phyloP scores from a whole-genome alignment of 441 rosid genomes.

The Heliophila coronopifolia region DNA sequence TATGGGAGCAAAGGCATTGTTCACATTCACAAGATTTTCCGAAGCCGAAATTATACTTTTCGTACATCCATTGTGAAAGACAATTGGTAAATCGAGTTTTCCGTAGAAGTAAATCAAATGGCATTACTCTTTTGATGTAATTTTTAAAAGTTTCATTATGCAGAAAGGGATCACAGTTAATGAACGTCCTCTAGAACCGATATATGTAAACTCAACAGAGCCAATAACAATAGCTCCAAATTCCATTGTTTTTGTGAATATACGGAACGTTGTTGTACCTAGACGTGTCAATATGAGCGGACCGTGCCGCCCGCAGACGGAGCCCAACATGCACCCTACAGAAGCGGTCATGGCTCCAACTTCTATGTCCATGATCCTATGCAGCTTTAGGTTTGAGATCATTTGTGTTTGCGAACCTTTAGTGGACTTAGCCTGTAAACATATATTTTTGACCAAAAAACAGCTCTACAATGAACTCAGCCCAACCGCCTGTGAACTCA shows the following conservation, averaged over 20 bases:
- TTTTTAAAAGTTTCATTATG: slow-evolving; percentile 18
- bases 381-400: no score
- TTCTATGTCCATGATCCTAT: no score
- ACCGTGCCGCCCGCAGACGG: no score
- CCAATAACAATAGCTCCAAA: slow-evolving; percentile 56
- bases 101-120: neutral
- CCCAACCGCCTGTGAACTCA: no score
- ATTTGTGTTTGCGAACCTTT: no score
- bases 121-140: neutral
- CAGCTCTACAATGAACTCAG: no score
- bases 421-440: no score
- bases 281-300: no score
- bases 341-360: no score
- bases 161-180: slow-evolving; percentile 69
- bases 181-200: slow-evolving; percentile 59
- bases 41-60: slow-evolving; percentile 58
- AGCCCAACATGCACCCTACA: no score
- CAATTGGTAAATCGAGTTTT: slow-evolving; percentile 45
- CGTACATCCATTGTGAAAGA: slow-evolving; percentile 79
- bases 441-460: no score
- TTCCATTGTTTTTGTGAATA: slow-evolving; percentile 69
- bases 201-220: slow-evolving; percentile 36
- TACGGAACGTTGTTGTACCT: slow-evolving; percentile 45
- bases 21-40: slow-evolving; percentile 52
- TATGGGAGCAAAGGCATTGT: slow-evolving; percentile 71